A percentile compares a stretch with the other conserved stretches of the same genome.
Evolutionary conservation across 1,284 basidiomycete species (phyloP).

Genomic region (Schizophyllum amplum): DNA sequence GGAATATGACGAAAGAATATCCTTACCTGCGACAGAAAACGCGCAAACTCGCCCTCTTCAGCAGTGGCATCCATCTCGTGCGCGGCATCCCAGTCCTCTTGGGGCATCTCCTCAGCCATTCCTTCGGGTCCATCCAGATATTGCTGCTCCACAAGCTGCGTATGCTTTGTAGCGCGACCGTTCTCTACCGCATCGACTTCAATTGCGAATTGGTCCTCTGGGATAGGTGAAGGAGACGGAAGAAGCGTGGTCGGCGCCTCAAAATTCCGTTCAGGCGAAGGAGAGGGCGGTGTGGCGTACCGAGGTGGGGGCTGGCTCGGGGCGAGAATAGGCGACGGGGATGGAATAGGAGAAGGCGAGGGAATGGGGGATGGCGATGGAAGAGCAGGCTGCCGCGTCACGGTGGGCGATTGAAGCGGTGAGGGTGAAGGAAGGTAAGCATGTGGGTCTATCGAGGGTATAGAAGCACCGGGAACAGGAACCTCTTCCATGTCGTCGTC

Average conservation of each 20-base stretch:
- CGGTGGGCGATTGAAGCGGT: too few species aligned
- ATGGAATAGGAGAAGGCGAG: background rate
- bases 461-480: constrained; percentile 1
- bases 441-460: background rate
- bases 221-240: too few species aligned
- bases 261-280: too few species aligned
- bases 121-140: background rate
- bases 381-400: too few species aligned
- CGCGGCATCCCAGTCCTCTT: constrained; percentile 58
- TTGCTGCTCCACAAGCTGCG: background rate
- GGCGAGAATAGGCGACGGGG: too few species aligned
- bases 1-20: too few species aligned
- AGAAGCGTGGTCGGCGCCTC: too few species aligned
- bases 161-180: background rate
- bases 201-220: background rate
- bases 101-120: background rate
- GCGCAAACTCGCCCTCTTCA: constrained; percentile 88
- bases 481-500: constrained; percentile 43
- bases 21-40: constrained; percentile 85
- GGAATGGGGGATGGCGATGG: background rate
- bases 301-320: too few species aligned
- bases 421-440: background rate
- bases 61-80: constrained; percentile 75
- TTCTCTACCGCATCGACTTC: background rate
- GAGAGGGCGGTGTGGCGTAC: too few species aligned